Evolutionary conservation across 345 rosid genomes (phyloP), one percentile per base, ranked within the genome.

Genomic region (Sisymbrium irio): DNA sequence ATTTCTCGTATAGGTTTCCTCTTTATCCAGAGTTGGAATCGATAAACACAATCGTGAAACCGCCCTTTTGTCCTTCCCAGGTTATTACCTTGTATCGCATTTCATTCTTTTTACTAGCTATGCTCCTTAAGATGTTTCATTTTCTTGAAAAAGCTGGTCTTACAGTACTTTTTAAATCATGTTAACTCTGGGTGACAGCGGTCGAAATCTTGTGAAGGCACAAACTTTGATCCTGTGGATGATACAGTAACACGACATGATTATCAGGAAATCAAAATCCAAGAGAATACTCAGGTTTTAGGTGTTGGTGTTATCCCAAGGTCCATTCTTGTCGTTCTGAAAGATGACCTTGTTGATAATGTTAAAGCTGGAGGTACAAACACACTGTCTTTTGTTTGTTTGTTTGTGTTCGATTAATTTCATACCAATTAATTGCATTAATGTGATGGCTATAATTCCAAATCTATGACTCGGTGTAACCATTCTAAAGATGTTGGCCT

Each of bases 221-320:
- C 83, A 68, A 84, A 73, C 54, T 94, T 94, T 74, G 88, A 84
- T 57, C 82, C 77, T 32, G 68, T 91, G 8, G 96, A 88, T 22
- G 88, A 87, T 72, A 86, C 95, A 59, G 80, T 83, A 55, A 69
- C 83, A 50, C 84, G 91, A 76, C 97, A 91, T 53, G 98, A 94
- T 75, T 94, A 89, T 76, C 97, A 91, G 77, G 97, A 94, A 87
- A 86, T 91, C 69, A 94, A 94, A 83, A 83, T 94, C 73, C 98
- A 94, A 86, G 98, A 94, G 80, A 89, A 89, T 59, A 88, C 96
- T 9, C 97, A 94, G 73, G 83, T 89, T 35, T 74, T 94, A 79
- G 97, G 89, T 56, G 97, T 94, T 77, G 98, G 98, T 58, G 95
- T 91, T 66, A 89, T 94, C 77, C 99, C 99, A 68, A 90, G 97